Conservation (phyloP, 2,329 filamentous ascomycete species). For the Fusarium sp. region DNA sequence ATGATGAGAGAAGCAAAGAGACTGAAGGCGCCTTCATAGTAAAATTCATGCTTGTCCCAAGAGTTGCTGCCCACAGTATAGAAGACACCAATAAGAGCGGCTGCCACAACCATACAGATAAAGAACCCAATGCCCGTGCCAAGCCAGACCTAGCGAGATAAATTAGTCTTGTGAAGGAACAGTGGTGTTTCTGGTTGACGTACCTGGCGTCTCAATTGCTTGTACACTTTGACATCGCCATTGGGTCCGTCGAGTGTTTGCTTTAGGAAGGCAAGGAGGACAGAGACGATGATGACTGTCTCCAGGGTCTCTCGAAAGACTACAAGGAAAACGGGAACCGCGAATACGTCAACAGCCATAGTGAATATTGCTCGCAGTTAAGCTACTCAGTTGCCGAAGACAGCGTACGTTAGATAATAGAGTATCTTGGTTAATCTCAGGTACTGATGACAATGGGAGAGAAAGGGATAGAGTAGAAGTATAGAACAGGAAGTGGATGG, state of each 20-base stretch:
- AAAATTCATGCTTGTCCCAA: slow-evolving; percentile 76
- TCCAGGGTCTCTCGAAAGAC: slow-evolving; percentile 88
- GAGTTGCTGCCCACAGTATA: slow-evolving; percentile 74
- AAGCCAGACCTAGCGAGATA: slow-evolving; percentile 63
- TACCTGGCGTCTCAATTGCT: slow-evolving; percentile 75
- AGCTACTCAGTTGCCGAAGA: neutral
- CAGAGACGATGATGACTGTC: slow-evolving; percentile 85
- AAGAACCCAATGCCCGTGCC: slow-evolving; percentile 72
- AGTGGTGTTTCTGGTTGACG: neutral
- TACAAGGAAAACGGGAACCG: slow-evolving; percentile 88
- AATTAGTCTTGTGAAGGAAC: neutral
- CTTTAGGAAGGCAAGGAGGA: slow-evolving; percentile 87
- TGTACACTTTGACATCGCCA: slow-evolving; percentile 72
- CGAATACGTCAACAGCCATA: slow-evolving; percentile 78
- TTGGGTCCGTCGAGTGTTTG: slow-evolving; percentile 77
- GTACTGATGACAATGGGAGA: neutral
- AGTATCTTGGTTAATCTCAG: neutral
- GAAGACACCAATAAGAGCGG: slow-evolving; percentile 77
- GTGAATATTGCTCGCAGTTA: slow-evolving; percentile 20
- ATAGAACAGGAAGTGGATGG: slow-evolving; percentile 13
- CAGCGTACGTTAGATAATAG: slow-evolving; percentile 1
- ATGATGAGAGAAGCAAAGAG: slow-evolving; percentile 84
- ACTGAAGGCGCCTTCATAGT: slow-evolving; percentile 85
- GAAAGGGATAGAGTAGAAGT: neutral
- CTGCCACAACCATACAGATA: slow-evolving; percentile 74